Conservation (phyloP, 495 filamentous ascomycete species). For the Podospora tetraspora region DNA sequence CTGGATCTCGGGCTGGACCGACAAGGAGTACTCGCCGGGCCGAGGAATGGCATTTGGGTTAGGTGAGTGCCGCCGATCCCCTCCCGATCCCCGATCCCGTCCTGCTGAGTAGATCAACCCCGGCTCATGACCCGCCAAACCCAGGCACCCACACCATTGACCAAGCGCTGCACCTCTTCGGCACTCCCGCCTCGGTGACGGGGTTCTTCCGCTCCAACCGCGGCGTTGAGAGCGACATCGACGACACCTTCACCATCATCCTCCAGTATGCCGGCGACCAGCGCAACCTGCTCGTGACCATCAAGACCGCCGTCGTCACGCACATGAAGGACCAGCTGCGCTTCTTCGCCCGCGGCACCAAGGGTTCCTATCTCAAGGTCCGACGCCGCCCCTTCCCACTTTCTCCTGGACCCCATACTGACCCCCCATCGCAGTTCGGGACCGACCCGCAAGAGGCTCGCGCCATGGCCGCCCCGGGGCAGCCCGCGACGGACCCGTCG, state of each 20-base stretch:
- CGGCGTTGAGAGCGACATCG: constrained; percentile 32
- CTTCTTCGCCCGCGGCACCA: constrained; percentile 62
- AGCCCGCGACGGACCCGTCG: constrained; percentile 30
- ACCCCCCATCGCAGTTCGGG: constrained; percentile 40
- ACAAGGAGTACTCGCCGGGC: constrained; percentile 48
- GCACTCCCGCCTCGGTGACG: constrained; percentile 57
- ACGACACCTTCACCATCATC: constrained; percentile 37
- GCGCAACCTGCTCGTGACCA: constrained; percentile 32
- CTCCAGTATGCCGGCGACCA: constrained; percentile 31
- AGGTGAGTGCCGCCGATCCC: constrained; percentile 32
- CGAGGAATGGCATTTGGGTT: constrained; percentile 65
- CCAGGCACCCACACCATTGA: constrained; percentile 58
- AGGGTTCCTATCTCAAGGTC: constrained; percentile 61
- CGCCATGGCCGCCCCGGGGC: constrained; percentile 48
- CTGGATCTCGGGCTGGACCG: constrained; percentile 52
- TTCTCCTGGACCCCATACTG: background rate
- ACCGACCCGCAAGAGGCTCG: constrained; percentile 65
- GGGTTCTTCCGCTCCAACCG: constrained; percentile 59
- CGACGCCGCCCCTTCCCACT: background rate
- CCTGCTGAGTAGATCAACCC: background rate
- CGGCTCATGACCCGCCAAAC: background rate
- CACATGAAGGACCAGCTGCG: constrained; percentile 59
- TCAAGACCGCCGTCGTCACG: constrained; percentile 55
- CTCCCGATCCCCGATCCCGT: background rate
- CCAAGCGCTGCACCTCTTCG: constrained; percentile 63